Base-by-base conservation (phyloP, 169 alveolate species). In the Neospora caninum region DNA sequence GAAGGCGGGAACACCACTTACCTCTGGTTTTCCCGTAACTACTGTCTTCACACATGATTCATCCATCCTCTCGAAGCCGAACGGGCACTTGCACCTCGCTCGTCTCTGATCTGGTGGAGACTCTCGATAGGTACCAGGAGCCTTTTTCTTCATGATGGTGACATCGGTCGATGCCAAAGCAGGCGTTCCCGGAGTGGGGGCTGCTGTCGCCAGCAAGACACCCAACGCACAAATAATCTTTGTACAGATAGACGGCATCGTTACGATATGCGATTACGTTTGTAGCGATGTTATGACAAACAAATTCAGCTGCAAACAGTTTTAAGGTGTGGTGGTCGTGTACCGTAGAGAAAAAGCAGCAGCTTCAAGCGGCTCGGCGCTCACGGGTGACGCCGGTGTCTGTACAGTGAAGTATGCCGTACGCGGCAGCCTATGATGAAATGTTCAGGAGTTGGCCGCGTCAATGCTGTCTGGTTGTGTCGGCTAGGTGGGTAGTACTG, bases 21-120 rank as follows among this genome's bases (percentile, higher is more conserved):
- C 86, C 86, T 78, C 86, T 36, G 86, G 86, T n/a, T 78, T 13
- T n/a, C 86, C 86, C 0, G n/a, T 43, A n/a, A n/a, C 20, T n/a
- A 18, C 86, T 22, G 7, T 78, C 86, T 78, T 78, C 42, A 36
- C 86, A 78, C 86, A 78, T 38, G 86, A 78, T n/a, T 78, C 13
- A 43, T 78, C 86, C 49, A 78, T n/a, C 31, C 27, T n/a, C 86
- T 78, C 86, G 45, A 36, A 78, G 39, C 86, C 86, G 39, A 16
- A 20, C 22, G 86, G 86, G 45, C 86, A 78, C 45, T 38, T 78
- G 86, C 86, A 78, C 39, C 29, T 36, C 22, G 86, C 86, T 38
- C 86, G 9, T 20, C 27, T 78, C 31, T 4, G 58, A 49, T 49
- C 42, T 38, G 86, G 86, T 64, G 73, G 73, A 16, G 25, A 6